phyloP scores from a whole-genome alignment of 169 alveolate species.

The Plasmodium gaboni region DNA sequence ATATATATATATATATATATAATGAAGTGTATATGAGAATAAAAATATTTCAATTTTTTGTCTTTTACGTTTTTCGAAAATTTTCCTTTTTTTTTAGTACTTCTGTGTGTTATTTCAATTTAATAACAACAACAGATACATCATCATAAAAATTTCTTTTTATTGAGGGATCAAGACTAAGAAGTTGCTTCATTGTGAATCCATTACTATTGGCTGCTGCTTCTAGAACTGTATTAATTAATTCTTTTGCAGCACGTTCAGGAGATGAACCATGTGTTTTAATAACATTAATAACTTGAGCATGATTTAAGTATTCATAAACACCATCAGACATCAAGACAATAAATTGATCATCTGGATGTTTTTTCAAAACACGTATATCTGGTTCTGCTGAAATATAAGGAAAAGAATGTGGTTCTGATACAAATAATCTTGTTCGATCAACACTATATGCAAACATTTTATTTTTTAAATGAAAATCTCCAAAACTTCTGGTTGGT shows the following conservation, averaged over 20 bases:
- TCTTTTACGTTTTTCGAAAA: neutral
- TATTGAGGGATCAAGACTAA: neutral
- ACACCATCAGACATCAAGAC: constrained; percentile 83
- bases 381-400: constrained; percentile 80
- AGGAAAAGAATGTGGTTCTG: constrained; percentile 78
- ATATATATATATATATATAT: too few species aligned
- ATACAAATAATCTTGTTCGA: constrained; percentile 14
- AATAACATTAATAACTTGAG: constrained; percentile 55
- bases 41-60: too few species aligned
- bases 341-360: constrained; percentile 75
- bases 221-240: constrained; percentile 33
- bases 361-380: constrained; percentile 24
- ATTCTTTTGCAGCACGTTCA: constrained; percentile 19
- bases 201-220: constrained; percentile 14
- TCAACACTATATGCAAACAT: constrained; percentile 60
- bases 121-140: constrained; percentile 49
- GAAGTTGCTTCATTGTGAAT: constrained; percentile 2
- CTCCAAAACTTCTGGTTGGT: constrained; percentile 85
- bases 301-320: constrained; percentile 77
- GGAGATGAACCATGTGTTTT: constrained; percentile 6
- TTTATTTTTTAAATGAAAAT: constrained; percentile 77
- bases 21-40: too few species aligned
- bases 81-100: neutral
- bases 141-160: constrained; percentile 68
- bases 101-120: constrained; percentile 12